A percentile compares a stretch with the other conserved stretches of the same genome.
These are phyloP conservation scores for Stachybotrys chlorohalonatus DNA, from an alignment of 2,329 filamentous ascomycete species.

Conservation along the genomic window DNA sequence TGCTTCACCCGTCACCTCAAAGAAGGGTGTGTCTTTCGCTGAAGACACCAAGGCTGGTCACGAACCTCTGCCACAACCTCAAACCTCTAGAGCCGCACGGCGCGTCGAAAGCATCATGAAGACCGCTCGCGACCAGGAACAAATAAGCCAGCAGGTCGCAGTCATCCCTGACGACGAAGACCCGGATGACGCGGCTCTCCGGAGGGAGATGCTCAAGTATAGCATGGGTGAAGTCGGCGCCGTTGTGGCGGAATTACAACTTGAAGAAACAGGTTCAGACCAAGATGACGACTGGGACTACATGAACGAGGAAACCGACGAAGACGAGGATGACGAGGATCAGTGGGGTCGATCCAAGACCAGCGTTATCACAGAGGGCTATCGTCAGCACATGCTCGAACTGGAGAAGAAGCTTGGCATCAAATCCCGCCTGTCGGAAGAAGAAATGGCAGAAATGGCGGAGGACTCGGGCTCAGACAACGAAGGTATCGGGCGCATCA, in stretches of 20 bases:
- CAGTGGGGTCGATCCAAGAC: conserved; percentile 65
- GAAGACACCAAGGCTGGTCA: conserved; percentile 43
- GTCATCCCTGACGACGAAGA: conserved; percentile 68
- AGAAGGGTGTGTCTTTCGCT: conserved; percentile 56
- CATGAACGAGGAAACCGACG: conserved; percentile 42
- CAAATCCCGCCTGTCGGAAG: conserved; percentile 42
- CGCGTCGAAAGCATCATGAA: conserved; percentile 49
- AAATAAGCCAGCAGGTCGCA: conserved; percentile 29
- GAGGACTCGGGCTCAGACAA: conserved; percentile 22
- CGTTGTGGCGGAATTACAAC: conserved; percentile 82
- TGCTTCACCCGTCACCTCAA: conserved; percentile 11
- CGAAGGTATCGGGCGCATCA: conserved; percentile 48
- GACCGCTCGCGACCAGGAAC: conserved; percentile 45
- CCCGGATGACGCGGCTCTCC: conserved; percentile 68
- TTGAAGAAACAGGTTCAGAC: conserved; percentile 61
- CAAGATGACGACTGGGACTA: conserved; percentile 45
- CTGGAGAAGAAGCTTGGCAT: conserved; percentile 69
- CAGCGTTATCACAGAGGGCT: conserved; percentile 61
- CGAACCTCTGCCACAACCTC: conserved; percentile 24
- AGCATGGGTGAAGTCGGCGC: conserved; percentile 80
- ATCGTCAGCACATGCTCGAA: conserved; percentile 74
- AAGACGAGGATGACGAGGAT: conserved; percentile 41
- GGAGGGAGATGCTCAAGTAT: conserved; percentile 86
- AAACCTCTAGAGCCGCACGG: conserved; percentile 31
- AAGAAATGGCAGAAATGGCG: conserved; percentile 30